Evolutionary conservation across 768 basidiomycete species (phyloP), one percentile per base, ranked within the genome.

Genomic region (Cyclocybe cylindracea): DNA sequence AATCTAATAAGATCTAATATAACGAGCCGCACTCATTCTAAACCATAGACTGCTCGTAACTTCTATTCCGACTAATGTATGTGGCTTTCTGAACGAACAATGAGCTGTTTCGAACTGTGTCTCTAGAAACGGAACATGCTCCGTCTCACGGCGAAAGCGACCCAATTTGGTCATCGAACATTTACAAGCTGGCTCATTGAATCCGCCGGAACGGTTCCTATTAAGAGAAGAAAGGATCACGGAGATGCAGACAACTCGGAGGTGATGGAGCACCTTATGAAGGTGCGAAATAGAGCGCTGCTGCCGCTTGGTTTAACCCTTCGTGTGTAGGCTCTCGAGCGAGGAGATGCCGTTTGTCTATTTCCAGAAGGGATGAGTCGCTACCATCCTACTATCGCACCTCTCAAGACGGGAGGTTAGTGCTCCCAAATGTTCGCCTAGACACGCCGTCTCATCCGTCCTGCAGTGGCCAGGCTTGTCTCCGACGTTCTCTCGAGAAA

Each of bases 131-230:
- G 92, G 31, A 85, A 86, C 59, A 83, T 92, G 77, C 69, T 95
- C 5, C 85, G 92, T 10, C 70, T 95, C 38, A 95, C 93, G 0
- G 93, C 93, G 9, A 95, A 95, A 64, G 80, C 90, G 37, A 91
- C 92, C 0, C 87, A 89, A 59, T 95, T 95, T 60, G 89, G 91
- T 2, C 84, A 78, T 39, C 80, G 67, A 57, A 94, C 91, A 2
- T 91, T 95, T 66, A 91, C 89, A 7, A 90, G 87, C 55, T 94
- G 93, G 92, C 78, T 95, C 14, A 91, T 95, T 44, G 91, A 94
- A 66, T 85, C 86, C 13, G 88, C 89, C 8, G 94, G 93, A 10
- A 93, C 94, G 1, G 79, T 95, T 2, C 93, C 93, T 1, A 81
- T 95, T 39, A 81, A 86, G 62, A 77, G 93, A 52, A 77, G 82